Base-by-base conservation (phyloP, 768 basidiomycete species). In the Phlegmacium glaucopus region DNA sequence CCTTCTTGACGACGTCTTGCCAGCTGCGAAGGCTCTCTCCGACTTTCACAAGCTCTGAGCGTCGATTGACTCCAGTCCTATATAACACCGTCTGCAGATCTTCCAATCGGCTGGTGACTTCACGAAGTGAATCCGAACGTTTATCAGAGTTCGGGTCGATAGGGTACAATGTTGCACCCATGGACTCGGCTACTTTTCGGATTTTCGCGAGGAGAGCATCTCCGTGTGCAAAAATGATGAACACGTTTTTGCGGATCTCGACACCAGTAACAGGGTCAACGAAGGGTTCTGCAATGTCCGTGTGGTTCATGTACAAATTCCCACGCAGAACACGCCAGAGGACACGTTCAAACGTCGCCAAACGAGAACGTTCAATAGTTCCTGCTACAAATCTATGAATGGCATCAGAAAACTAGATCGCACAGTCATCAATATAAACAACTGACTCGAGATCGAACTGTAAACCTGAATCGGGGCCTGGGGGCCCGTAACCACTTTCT, bases 201-300 rank as follows among this genome's bases (percentile, higher is more conserved):
- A 99, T 97, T 78, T 98, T 99, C 53, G 90, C 79, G 25, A 99
- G 82, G 16, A 98, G 74, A 15, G 87, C 84, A 32, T 90, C 85
- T 13, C 96, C 96, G 57, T 99, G 94, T 0, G 96, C 96, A 58
- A 99, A 99, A 62, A 99, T 98, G 71, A 99, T 95, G 74, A 99
- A 99, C 34, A 98, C 96, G 59, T 97, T 94, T 79, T 98, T 99
- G 72, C 89, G 82, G 16, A 88, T 89, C 71, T 94, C 90, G 15
- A 70, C 72, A 29, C 86, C 87, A 0, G 90, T 90, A 16, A 75
- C 77, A 11, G 94, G 88, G 62, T 98, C 92, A 48, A 92, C 76
- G 59, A 98, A 96, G 6, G 92, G 88, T 55, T 95, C 91, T 32
- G 79, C 77, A 56, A 99, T 98, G 67, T 98, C 94, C 45, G 86